phyloP scores from a whole-genome alignment of 495 filamentous ascomycete species.

The Talaromyces ruber region DNA sequence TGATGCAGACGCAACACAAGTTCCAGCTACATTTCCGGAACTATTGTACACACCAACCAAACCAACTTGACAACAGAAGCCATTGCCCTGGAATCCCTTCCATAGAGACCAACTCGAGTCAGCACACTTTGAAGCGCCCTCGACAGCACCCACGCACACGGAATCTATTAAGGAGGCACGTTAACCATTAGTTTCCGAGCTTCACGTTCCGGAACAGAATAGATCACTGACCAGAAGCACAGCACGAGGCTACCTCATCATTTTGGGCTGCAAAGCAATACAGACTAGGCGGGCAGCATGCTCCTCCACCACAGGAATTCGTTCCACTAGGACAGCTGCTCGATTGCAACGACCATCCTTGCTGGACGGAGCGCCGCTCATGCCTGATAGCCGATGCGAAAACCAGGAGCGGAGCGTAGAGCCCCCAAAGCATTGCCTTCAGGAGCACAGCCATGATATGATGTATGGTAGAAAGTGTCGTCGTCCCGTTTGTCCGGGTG shows the following conservation, averaged over 20 bases:
- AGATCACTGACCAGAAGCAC: constrained; percentile 10
- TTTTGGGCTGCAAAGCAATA: constrained; percentile 10
- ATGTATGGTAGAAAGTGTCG: not conserved
- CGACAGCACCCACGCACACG: constrained; percentile 11
- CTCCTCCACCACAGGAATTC: constrained; percentile 11
- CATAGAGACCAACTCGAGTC: constrained; percentile 15
- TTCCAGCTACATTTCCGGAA: constrained; percentile 10
- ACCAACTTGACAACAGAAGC: constrained; percentile 14
- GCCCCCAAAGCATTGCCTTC: not conserved
- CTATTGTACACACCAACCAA: constrained; percentile 11
- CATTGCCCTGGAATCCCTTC: constrained; percentile 13
- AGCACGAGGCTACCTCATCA: constrained; percentile 14
- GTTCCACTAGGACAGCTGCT: constrained; percentile 9
- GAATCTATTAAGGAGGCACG: not conserved
- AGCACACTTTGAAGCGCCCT: constrained; percentile 11
- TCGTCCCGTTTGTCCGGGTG: not conserved
- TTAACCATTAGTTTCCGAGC: not conserved
- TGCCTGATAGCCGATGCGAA: not conserved
- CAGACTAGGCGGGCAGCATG: constrained; percentile 12
- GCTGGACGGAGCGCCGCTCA: constrained; percentile 2
- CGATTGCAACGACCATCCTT: constrained; percentile 15
- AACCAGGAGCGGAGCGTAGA: not conserved
- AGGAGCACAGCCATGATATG: not conserved
- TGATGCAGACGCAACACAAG: constrained; percentile 10
- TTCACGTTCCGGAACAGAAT: not conserved